These are phyloP conservation scores for Colletotrichum costaricense DNA, from an alignment of 2,329 filamentous ascomycete genomes.

Conservation along the genomic window DNA sequence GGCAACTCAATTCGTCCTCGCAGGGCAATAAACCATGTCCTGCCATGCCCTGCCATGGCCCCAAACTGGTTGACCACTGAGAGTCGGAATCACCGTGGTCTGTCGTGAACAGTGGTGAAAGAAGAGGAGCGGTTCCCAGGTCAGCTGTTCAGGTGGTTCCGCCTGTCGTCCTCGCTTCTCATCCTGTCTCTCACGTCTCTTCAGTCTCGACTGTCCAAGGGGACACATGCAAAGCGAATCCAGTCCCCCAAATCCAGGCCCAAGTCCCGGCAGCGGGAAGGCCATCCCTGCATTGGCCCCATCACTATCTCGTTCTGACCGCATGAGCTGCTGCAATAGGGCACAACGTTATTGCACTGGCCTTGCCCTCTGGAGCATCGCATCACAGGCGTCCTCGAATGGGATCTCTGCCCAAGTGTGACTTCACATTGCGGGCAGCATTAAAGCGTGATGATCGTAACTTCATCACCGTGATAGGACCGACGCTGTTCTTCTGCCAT, in stretches of 20 bases:
- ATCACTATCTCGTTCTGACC: conserved; percentile 21
- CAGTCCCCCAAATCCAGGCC: neutral
- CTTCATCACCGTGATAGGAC: conserved; percentile 27
- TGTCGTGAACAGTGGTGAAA: conserved; percentile 10
- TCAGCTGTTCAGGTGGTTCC: neutral
- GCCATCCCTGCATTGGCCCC: conserved; percentile 22
- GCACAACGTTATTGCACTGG: conserved; percentile 17
- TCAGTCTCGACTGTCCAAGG: neutral
- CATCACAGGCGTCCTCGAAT: conserved; percentile 30
- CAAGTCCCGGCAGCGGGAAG: neutral
- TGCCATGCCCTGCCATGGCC: conserved; percentile 7
- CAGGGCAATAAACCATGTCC: conserved; percentile 1
- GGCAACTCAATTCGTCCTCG: conserved; percentile 35
- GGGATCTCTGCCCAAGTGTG: conserved; percentile 28
- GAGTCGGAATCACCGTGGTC: conserved; percentile 13
- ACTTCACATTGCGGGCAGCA: conserved; percentile 29
- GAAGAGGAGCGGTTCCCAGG: conserved; percentile 24
- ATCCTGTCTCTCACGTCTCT: conserved; percentile 2
- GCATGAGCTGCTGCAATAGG: conserved; percentile 32
- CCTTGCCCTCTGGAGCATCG: neutral
- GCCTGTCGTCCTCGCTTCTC: conserved; percentile 8
- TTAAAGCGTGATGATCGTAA: conserved; percentile 30
- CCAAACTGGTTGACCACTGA: conserved; percentile 12
- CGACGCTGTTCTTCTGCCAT: neutral
- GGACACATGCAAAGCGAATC: neutral